Evolutionary conservation across 305 asterid genomes (phyloP), one percentile per base, ranked within the genome.

Genomic region (Fraxinus latifolia): DNA sequence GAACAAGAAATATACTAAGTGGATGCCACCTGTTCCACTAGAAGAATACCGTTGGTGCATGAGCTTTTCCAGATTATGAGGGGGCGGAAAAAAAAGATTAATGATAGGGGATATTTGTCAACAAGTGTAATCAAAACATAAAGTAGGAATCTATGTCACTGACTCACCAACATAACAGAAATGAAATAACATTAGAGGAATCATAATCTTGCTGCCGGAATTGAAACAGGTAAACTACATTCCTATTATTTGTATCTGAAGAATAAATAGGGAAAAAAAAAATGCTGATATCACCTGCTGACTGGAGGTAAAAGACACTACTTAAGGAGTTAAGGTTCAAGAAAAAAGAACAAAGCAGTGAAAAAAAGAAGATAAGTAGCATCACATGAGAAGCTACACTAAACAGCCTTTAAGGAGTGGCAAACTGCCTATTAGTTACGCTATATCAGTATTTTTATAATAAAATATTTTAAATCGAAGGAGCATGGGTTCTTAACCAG

Each of bases 111-210:
- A 82, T 73, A 58, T 14, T 27, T 70, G 27, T 11, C 68, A 44
- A 77, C 58, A 50, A 65, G 65, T 68, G 19, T 65, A 77, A 33
- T 11, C 31, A 79, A 27, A 29, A 60, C 19, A 53, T 50, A 9
- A 0, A 81, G 23, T 53, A 67, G 55, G 74, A 80, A 74, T 75
- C 44, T 27, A 12, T 29, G 67, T 53, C 68, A 53, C 25, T 53
- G 74, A 67, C 73, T 77, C 73, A 32, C 50, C 47, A 77, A 32
- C 42, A 60, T 60, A 60, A n/a, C 25, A 55, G 55, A n/a, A 42
- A 44, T 21, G 73, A 77, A 76, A 84, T 80, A 9, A 78, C 23
- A 67, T 44, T 60, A 79, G 68, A 60, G 33, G 55, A 84, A 68
- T 39, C 58, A 31, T 34, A 23, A 77, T n/a, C 27, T 58, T 65